A percentile compares a stretch with the other conserved stretches of the same genome.
Evolutionary conservation across 2,329 filamentous ascomycete genomes (phyloP).

Genomic region (Raffaelea albimanens): DNA sequence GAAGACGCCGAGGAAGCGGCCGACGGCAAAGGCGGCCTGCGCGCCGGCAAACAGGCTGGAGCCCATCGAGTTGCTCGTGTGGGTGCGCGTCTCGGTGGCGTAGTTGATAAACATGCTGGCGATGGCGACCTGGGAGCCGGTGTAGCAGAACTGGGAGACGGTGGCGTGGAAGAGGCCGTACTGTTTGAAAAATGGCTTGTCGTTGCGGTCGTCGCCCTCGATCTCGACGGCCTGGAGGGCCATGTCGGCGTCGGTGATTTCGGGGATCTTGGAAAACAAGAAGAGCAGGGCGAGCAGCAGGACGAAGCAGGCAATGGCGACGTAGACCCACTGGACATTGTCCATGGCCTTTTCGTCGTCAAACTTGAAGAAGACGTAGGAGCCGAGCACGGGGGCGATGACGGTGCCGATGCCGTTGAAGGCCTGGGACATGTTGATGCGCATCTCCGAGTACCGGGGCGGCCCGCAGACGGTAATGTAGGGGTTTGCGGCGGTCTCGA

Average conservation of each 20-base stretch:
- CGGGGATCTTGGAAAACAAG: conserved; percentile 38
- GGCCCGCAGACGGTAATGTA: conserved; percentile 58
- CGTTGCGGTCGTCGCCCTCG: conserved; percentile 38
- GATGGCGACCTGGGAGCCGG: conserved; percentile 59
- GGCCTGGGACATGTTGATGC: conserved; percentile 68
- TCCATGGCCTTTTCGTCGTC: conserved; percentile 45
- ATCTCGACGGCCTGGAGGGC: conserved; percentile 46
- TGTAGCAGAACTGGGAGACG: conserved; percentile 71
- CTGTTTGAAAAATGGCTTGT: conserved; percentile 58
- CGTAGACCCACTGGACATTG: conserved; percentile 56
- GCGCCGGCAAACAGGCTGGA: conserved; percentile 65
- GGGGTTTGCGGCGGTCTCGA: conserved; percentile 71
- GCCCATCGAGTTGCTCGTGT: conserved; percentile 39
- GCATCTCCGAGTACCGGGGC: conserved; percentile 60
- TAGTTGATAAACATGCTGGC: conserved; percentile 68
- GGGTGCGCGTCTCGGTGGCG: conserved; percentile 47
- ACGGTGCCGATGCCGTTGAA: conserved; percentile 70
- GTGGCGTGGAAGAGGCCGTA: conserved; percentile 69
- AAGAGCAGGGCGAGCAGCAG: conserved; percentile 46
- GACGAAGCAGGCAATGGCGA: conserved; percentile 52
- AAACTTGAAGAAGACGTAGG: conserved; percentile 63
- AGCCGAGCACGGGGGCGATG: conserved; percentile 62
- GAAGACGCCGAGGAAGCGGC: conserved; percentile 57
- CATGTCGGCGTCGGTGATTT: conserved; percentile 57
- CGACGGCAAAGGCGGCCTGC: conserved; percentile 62